A percentile compares a stretch with the other conserved stretches of the same genome.
Conservation (phyloP, 1,139 yeast species). For the Saccharomycopsis crataegensis region DNA sequence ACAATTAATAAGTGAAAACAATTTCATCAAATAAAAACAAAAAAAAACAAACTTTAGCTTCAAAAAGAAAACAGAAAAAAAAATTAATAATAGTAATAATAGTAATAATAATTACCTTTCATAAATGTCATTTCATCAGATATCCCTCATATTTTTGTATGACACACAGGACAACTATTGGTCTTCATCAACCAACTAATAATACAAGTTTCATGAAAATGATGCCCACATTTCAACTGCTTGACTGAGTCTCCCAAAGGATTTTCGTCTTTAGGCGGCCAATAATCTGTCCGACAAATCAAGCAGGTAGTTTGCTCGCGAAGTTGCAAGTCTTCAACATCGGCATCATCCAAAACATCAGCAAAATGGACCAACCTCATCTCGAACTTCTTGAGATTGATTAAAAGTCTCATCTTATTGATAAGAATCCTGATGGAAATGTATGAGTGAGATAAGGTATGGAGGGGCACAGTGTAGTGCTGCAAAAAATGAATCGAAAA, state of each 20-base stretch:
- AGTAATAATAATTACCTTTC: background rate
- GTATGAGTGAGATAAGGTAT: conserved; percentile 15
- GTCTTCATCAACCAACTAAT: conserved; percentile 15
- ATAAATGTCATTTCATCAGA: background rate
- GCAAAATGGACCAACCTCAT: conserved; percentile 7
- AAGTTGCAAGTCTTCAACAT: background rate
- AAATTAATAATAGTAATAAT: background rate
- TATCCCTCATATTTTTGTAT: background rate
- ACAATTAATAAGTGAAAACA: background rate
- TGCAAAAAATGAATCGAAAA: conserved; percentile 17
- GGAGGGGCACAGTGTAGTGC: conserved; percentile 16
- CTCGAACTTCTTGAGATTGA: conserved; percentile 16
- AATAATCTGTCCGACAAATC: conserved; percentile 12
- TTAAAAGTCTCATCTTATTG: conserved; percentile 12
- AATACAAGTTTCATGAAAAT: conserved; percentile 16
- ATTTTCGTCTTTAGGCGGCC: background rate
- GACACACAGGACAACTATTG: conserved; percentile 10
- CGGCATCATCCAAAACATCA: background rate
- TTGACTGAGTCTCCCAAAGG: background rate
- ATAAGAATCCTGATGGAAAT: conserved; percentile 15
- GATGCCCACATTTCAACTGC: conserved; percentile 10
- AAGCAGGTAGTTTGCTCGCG: conserved; percentile 2
- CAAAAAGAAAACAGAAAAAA: conserved; percentile 1
- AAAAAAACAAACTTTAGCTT: background rate
- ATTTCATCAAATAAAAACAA: background rate